Evolutionary conservation across 228 moss, liverwort and hornwort genomes (phyloP).

Genomic region (Sphagnum magellanicum): DNA sequence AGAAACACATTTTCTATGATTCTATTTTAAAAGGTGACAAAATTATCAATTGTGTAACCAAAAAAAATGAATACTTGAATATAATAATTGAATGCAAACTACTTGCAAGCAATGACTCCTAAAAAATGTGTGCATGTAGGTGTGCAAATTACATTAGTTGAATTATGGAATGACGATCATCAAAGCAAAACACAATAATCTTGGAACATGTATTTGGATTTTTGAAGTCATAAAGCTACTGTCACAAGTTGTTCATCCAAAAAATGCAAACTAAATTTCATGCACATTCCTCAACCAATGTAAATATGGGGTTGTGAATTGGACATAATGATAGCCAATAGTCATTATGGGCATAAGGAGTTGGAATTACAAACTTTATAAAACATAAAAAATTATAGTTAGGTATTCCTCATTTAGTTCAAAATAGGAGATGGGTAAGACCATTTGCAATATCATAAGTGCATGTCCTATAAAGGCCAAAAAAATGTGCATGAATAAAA

Average conservation of each 20-base stretch:
- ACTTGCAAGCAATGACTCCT: slow-evolving; percentile 28
- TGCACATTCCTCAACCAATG: slow-evolving; percentile 45
- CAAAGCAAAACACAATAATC: too few relatives aligned
- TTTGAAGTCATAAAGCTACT: background rate
- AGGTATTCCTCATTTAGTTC: too few relatives aligned
- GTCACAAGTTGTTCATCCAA: slow-evolving; percentile 20
- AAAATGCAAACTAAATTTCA: slow-evolving; percentile 42
- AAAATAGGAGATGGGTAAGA: too few relatives aligned
- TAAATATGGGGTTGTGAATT: slow-evolving; percentile 41
- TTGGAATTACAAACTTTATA: too few relatives aligned
- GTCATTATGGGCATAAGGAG: too few relatives aligned
- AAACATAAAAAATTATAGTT: too few relatives aligned
- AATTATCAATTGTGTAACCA: background rate
- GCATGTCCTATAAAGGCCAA: too few relatives aligned
- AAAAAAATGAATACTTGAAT: slow-evolving; percentile 25
- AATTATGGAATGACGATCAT: too few relatives aligned
- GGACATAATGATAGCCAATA: background rate
- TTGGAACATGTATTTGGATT: too few relatives aligned
- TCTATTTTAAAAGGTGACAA: too few relatives aligned
- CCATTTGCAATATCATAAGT: too few relatives aligned
- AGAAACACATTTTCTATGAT: too few relatives aligned
- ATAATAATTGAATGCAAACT: slow-evolving; percentile 51
- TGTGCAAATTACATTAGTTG: background rate
- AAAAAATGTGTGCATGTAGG: slow-evolving; percentile 36
- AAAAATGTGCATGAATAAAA: background rate